Base-by-base conservation (phyloP, 2,329 filamentous ascomycete genomes). In the Pestalotiopsis sp. region DNA sequence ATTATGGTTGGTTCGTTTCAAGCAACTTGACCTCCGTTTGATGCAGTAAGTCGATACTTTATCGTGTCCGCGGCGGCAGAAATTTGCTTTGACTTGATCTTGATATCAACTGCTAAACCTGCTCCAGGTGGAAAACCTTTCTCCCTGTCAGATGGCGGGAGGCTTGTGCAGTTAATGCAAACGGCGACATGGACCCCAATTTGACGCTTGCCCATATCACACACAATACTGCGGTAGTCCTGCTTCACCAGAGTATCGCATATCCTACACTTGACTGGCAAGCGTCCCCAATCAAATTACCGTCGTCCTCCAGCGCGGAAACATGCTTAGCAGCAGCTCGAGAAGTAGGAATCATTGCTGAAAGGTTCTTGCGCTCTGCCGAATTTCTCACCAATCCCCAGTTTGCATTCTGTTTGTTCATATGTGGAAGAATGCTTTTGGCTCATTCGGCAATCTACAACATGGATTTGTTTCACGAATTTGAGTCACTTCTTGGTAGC, bases 171-270 rank as follows among this genome's bases (percentile, higher is more conserved):
- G 74, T 59, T 70, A 72, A 57, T 71, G 75, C 68, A 70, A 73
- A 68, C 70, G 73, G 75, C 41, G 76, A 74, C 7, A 84, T 84
- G 78, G 84, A 86, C 64, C 84, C 84, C 0, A 86, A 86, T 61
- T 74, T 86, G 20, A 85, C 84, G 0, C 72, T 86, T 0, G 84
- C 84, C 0, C 84, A 86, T 41, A 77, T 84, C 11, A 86, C 83
- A 0, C 84, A 86, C 61, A 86, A 86, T 67, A 81, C 83, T 0
- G 84, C 84, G 0, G 84, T 85, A 76, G 84, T 86, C 27, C 75
- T 86, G 0, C 74, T 86, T 0, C 84, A 86, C 66, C 84, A 86
- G 58, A 76, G 77, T 5, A 85, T 86, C 52, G 84, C 84, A 0
- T 86, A 84, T 59, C 83, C 83, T 0, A 75, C 73, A 0, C 70